These are phyloP conservation scores for Ammopiptanthus mongolicus DNA, from an alignment of 306 rosid species.

Conservation along the genomic window DNA sequence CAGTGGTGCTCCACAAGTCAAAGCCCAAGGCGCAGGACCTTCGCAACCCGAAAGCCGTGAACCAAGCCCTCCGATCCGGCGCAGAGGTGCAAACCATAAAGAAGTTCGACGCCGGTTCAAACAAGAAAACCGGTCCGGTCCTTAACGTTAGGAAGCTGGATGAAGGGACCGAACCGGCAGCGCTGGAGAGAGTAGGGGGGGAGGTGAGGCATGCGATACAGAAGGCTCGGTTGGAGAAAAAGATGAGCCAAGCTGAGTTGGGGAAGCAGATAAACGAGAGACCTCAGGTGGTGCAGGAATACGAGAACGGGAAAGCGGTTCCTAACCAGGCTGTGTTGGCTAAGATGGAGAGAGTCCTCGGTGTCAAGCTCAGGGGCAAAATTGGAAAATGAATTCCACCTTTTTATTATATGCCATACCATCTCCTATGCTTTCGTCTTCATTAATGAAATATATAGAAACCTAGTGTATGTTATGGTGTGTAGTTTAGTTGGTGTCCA, in stretches of 20 bases:
- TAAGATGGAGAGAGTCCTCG: conserved; percentile 67
- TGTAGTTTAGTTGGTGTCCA: too few relatives aligned
- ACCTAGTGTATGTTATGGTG: too few relatives aligned
- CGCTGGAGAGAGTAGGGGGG: conserved; percentile 49
- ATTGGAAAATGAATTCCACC: conserved; percentile 31
- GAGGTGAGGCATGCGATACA: conserved; percentile 65
- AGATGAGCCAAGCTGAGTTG: conserved; percentile 72
- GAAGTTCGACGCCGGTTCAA: conserved; percentile 57
- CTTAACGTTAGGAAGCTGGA: conserved; percentile 60
- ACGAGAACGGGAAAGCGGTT: conserved; percentile 79
- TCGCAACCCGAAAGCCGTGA: conserved; percentile 59
- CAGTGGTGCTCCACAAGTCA: conserved; percentile 57
- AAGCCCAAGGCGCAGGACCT: conserved; percentile 57
- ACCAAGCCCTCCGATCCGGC: conserved; percentile 72
- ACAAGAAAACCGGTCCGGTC: conserved; percentile 51
- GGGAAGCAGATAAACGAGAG: conserved; percentile 78
- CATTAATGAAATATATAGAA: too few relatives aligned
- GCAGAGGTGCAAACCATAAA: conserved; percentile 51
- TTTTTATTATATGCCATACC: too few relatives aligned
- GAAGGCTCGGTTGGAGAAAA: conserved; percentile 77
- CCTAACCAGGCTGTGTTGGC: conserved; percentile 68
- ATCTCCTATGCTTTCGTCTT: too few relatives aligned
- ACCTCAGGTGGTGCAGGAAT: conserved; percentile 79
- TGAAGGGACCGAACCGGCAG: conserved; percentile 63
- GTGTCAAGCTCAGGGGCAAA: conserved; percentile 80